phyloP scores from a whole-genome alignment of 306 rosid genomes.

The Cucurbita ficifolia region DNA sequence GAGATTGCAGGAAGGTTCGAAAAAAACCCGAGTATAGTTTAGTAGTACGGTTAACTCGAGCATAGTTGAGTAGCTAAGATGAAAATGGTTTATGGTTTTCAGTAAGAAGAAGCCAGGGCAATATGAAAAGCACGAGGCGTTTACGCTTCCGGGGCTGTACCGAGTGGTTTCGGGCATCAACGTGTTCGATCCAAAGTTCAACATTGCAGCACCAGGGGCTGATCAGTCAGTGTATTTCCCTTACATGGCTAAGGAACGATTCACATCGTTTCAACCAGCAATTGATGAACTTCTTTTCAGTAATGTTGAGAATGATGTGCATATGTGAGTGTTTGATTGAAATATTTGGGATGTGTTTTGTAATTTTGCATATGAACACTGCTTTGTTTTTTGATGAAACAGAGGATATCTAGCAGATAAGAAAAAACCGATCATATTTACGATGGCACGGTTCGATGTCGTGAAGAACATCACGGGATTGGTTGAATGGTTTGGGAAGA shows the following conservation, averaged over 20 bases:
- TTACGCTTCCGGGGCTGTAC: conserved; percentile 84
- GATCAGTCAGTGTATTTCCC: conserved; percentile 74
- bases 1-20: conserved; percentile 92
- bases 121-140: conserved; percentile 76
- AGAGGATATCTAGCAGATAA: conserved; percentile 57
- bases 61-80: not conserved
- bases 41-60: not conserved
- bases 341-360: not conserved
- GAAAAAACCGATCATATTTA: conserved; percentile 74
- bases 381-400: conserved; percentile 6
- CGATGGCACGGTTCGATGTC: conserved; percentile 85
- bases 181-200: conserved; percentile 87
- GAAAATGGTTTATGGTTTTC: conserved; percentile 15
- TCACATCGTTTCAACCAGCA: conserved; percentile 38
- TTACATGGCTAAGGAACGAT: conserved; percentile 36
- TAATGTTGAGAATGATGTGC: conserved; percentile 53
- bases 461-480: conserved; percentile 75
- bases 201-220: conserved; percentile 88
- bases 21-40: not conserved
- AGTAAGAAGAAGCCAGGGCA: conserved; percentile 91
- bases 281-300: conserved; percentile 68
- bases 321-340: conserved; percentile 31
- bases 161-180: conserved; percentile 89
- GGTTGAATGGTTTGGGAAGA: conserved; percentile 72
- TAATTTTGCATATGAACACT: not conserved